Evolutionary conservation across 257 asterid species (phyloP).

Genomic region (Solanum chmielewskii): DNA sequence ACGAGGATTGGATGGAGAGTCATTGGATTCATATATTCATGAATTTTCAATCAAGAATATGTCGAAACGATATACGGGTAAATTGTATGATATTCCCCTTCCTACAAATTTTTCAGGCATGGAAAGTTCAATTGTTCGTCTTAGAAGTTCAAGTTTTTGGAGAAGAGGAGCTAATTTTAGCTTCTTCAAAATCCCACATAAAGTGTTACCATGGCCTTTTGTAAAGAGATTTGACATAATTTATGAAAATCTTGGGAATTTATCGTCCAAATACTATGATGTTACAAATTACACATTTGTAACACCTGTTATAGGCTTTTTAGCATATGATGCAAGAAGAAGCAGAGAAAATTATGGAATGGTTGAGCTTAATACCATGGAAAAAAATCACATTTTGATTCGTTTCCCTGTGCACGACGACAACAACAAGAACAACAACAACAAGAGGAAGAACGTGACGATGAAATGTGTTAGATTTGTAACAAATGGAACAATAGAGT

Average conservation of each 20-base stretch:
- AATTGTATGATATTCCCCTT: constrained; percentile 28
- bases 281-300: constrained; percentile 40
- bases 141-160: constrained; percentile 39
- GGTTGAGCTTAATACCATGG: constrained; percentile 17
- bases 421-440: not conserved
- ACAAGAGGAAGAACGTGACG: not conserved
- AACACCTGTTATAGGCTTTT: constrained; percentile 62
- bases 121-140: constrained; percentile 31
- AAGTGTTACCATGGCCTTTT: constrained; percentile 39
- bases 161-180: constrained; percentile 29
- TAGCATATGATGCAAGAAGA: constrained; percentile 36
- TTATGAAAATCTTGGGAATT: constrained; percentile 54
- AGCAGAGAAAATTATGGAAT: constrained; percentile 1
- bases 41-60: constrained; percentile 21
- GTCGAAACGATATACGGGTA: constrained; percentile 35
- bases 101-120: constrained; percentile 54
- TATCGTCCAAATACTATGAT: constrained; percentile 46
- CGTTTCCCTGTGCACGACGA: constrained; percentile 17
- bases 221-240: constrained; percentile 48
- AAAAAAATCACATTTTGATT: constrained; percentile 27
- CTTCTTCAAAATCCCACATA: constrained; percentile 36
- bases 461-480: constrained; percentile 48
- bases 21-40: constrained; percentile 45
- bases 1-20: constrained; percentile 23
- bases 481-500: constrained; percentile 29